A percentile compares a stretch with the other conserved stretches of the same genome.
These are phyloP conservation scores for Paradendryphiella salina DNA, from an alignment of 2,329 filamentous ascomycete genomes.

Conservation along the genomic window DNA sequence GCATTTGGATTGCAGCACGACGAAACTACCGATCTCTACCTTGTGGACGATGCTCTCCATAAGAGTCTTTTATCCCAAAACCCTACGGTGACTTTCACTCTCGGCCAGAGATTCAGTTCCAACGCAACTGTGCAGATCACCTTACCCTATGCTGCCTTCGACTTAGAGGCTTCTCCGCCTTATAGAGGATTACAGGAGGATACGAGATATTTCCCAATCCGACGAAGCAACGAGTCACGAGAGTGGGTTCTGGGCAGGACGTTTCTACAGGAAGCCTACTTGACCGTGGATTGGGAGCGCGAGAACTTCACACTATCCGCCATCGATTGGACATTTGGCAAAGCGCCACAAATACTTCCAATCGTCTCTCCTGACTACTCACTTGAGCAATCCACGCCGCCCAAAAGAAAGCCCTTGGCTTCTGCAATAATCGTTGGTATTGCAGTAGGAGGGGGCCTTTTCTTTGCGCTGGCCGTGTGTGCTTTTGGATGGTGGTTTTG, in stretches of 20 bases:
- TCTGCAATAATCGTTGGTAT: constrained; percentile 52
- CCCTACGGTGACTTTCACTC: constrained; percentile 51
- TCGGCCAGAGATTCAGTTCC: constrained; percentile 44
- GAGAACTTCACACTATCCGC: constrained; percentile 53
- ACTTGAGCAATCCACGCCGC: not conserved
- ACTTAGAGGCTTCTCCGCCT: constrained; percentile 51
- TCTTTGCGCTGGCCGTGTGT: constrained; percentile 37
- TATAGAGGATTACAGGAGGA: constrained; percentile 63
- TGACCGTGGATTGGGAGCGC: constrained; percentile 55
- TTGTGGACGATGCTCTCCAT: constrained; percentile 62
- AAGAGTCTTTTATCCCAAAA: constrained; percentile 53
- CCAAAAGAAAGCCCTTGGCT: constrained; percentile 13
- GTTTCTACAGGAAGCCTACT: constrained; percentile 69
- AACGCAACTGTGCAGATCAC: constrained; percentile 50
- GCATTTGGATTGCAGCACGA: constrained; percentile 69
- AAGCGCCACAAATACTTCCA: constrained; percentile 33
- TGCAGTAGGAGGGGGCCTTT: constrained; percentile 47
- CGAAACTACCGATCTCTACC: constrained; percentile 65
- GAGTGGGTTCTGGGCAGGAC: constrained; percentile 67
- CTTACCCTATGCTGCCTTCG: constrained; percentile 56
- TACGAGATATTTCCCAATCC: constrained; percentile 68
- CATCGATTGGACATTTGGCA: constrained; percentile 38
- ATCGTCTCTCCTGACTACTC: constrained; percentile 41
- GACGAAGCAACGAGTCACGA: constrained; percentile 57
- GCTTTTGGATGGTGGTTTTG: constrained; percentile 43